Conservation (phyloP, 305 asterid species). For the Solanum chacoense region DNA sequence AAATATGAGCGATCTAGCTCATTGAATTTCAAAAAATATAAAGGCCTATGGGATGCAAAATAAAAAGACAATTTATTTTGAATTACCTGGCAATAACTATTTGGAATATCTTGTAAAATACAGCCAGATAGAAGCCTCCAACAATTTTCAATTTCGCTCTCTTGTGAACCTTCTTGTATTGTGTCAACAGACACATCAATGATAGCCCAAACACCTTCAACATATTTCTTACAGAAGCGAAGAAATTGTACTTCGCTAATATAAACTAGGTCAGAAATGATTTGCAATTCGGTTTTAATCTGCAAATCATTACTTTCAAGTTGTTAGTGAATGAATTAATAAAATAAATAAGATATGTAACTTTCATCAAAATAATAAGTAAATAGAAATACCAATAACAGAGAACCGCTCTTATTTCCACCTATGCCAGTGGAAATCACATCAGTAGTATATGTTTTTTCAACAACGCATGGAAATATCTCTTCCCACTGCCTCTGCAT, state of each 20-base stretch:
- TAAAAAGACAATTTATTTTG: neutral
- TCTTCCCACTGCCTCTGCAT: too few relatives aligned
- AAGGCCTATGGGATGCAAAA: neutral
- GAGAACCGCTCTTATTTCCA: too few relatives aligned
- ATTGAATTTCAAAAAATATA: neutral
- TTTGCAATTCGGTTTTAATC: conserved; percentile 28
- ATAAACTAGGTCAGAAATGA: neutral
- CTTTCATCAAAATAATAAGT: too few relatives aligned
- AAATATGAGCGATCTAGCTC: neutral
- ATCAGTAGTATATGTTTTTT: too few relatives aligned
- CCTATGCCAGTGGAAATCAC: too few relatives aligned
- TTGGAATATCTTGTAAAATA: conserved; percentile 37
- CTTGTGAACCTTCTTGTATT: conserved; percentile 16
- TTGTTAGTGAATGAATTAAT: too few relatives aligned
- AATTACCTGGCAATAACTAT: conserved; percentile 38
- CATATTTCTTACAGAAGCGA: conserved; percentile 58
- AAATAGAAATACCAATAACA: too few relatives aligned
- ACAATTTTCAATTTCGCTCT: conserved; percentile 13
- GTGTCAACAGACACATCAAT: conserved; percentile 50
- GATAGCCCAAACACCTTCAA: conserved; percentile 48
- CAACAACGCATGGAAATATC: too few relatives aligned
- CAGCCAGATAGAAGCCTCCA: conserved; percentile 66
- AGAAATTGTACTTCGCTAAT: conserved; percentile 37
- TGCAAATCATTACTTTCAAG: too few relatives aligned
- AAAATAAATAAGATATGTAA: too few relatives aligned